phyloP scores from a whole-genome alignment of 2,329 filamentous ascomycete genomes.

The Beauveria brongniartii region DNA sequence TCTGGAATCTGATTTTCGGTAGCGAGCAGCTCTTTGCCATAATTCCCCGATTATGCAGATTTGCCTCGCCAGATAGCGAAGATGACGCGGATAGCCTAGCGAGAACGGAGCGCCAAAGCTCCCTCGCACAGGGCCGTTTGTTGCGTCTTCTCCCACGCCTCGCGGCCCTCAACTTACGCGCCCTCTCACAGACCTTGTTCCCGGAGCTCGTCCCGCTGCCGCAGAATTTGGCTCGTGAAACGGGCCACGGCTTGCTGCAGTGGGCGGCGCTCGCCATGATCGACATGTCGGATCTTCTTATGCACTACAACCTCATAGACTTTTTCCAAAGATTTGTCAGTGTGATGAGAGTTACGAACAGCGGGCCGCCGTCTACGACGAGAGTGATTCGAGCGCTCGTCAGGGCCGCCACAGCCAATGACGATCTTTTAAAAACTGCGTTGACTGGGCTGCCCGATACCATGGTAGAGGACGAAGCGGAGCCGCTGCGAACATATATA shows the following conservation, averaged over 20 bases:
- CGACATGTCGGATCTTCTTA: slow-evolving; percentile 38
- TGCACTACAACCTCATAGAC: slow-evolving; percentile 43
- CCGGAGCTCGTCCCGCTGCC: slow-evolving; percentile 25
- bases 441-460: slow-evolving; percentile 38
- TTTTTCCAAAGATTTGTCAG: slow-evolving; percentile 45
- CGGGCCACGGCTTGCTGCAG: slow-evolving; percentile 36
- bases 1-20: slow-evolving; percentile 47
- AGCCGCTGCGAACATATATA: slow-evolving; percentile 38
- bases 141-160: slow-evolving; percentile 44
- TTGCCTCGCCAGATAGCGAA: slow-evolving; percentile 19
- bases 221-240: slow-evolving; percentile 13
- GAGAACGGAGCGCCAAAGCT: slow-evolving; percentile 29
- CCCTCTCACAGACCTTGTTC: slow-evolving; percentile 30
- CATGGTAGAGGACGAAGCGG: slow-evolving; percentile 43
- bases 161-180: slow-evolving; percentile 36
- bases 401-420: slow-evolving; percentile 30
- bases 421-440: slow-evolving; percentile 29
- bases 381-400: slow-evolving; percentile 23
- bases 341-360: slow-evolving; percentile 35
- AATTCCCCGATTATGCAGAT: slow-evolving; percentile 30
- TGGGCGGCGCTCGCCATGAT: slow-evolving; percentile 46
- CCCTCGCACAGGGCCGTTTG: slow-evolving; percentile 45
- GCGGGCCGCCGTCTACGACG: slow-evolving; percentile 18
- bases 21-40: slow-evolving; percentile 35
- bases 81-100: not conserved